phyloP scores from a whole-genome alignment of 805 yeast species.

The Vanderwaltozyma polyspora region DNA sequence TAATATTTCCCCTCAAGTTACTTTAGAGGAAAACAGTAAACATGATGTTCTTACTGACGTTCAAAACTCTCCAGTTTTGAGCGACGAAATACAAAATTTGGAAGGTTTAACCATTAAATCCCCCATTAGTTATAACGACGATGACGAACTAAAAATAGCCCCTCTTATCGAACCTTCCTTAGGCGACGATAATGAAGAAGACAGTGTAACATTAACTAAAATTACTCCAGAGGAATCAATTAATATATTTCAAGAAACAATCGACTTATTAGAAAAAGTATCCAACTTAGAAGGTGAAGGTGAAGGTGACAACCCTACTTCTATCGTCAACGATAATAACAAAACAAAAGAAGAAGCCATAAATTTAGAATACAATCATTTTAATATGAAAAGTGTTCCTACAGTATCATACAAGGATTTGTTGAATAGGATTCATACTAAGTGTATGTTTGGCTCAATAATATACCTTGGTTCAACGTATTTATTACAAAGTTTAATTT shows the following conservation, averaged over 20 bases:
- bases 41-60: neutral
- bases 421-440: slow-evolving; percentile 20
- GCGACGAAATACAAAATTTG: neutral
- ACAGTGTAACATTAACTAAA: neutral
- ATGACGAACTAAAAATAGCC: neutral
- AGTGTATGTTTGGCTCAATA: slow-evolving; percentile 20
- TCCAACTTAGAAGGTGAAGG: slow-evolving; percentile 1
- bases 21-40: neutral
- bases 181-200: neutral
- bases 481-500: slow-evolving; percentile 15
- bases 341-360: slow-evolving; percentile 1
- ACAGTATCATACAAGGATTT: slow-evolving; percentile 16
- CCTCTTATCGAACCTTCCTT: neutral
- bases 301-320: neutral
- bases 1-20: neutral
- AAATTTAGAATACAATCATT: slow-evolving; percentile 3
- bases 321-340: neutral
- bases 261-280: slow-evolving; percentile 7
- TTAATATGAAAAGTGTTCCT: slow-evolving; percentile 23
- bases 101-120: neutral
- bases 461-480: slow-evolving; percentile 20
- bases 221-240: slow-evolving; percentile 6
- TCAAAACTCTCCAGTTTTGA: neutral
- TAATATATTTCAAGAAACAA: slow-evolving; percentile 6
- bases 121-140: neutral